phyloP scores from a whole-genome alignment of 2,329 filamentous ascomycete genomes.

The Lachnellula suecica region DNA sequence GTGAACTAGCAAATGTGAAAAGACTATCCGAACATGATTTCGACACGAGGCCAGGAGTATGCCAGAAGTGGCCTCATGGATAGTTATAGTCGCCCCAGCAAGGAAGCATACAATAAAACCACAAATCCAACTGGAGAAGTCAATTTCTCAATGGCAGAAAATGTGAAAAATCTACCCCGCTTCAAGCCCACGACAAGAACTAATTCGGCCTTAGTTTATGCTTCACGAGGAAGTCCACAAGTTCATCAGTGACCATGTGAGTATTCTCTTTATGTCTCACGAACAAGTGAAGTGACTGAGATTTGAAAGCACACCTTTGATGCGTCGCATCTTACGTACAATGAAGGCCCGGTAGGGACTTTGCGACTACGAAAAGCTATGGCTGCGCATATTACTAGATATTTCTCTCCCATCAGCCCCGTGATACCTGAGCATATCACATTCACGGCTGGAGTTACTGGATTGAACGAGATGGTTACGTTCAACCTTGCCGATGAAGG shows the following conservation, averaged over 20 bases:
- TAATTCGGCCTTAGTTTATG: neutral
- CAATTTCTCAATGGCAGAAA: slow-evolving; percentile 8
- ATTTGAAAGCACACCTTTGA: neutral
- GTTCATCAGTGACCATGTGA: slow-evolving; percentile 3
- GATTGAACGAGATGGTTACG: slow-evolving; percentile 35
- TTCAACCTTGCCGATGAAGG: slow-evolving; percentile 35
- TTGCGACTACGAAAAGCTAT: slow-evolving; percentile 28
- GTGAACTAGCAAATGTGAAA: too few relatives aligned
- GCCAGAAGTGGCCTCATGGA: slow-evolving; percentile 1
- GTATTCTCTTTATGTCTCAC: neutral
- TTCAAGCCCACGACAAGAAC: neutral
- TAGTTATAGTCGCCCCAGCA: neutral
- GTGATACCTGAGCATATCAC: slow-evolving; percentile 31
- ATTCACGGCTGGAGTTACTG: slow-evolving; percentile 36
- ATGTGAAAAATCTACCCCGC: neutral
- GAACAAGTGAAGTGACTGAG: neutral
- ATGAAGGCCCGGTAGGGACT: slow-evolving; percentile 35
- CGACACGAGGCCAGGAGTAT: neutral
- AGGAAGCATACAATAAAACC: neutral
- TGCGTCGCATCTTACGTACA: slow-evolving; percentile 34
- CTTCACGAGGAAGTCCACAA: neutral
- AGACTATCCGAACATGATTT: neutral
- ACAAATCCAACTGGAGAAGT: slow-evolving; percentile 2
- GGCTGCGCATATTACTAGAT: slow-evolving; percentile 33
- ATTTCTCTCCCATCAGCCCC: slow-evolving; percentile 30